phyloP scores from a whole-genome alignment of 495 filamentous ascomycete genomes.

The Margaritispora aquatica region DNA sequence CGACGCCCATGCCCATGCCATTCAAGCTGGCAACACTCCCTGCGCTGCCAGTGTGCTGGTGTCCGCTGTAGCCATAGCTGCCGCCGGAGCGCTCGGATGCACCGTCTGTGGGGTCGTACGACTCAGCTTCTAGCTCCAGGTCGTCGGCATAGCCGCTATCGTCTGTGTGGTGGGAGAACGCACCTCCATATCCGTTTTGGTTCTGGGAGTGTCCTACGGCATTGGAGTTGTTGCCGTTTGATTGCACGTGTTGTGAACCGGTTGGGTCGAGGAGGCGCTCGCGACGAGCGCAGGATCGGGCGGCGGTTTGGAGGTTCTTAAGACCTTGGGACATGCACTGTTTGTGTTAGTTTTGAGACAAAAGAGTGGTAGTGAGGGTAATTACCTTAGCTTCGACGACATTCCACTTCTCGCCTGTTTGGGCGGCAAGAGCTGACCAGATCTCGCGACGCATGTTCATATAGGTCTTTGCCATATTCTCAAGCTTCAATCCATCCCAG shows the following conservation, averaged over 20 bases:
- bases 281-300: slow-evolving; percentile 42
- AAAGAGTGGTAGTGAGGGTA: neutral
- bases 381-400: slow-evolving; percentile 63
- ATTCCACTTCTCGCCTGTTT: slow-evolving; percentile 63
- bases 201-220: too few relatives aligned
- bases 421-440: slow-evolving; percentile 57
- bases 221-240: too few relatives aligned
- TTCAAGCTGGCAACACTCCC: slow-evolving; percentile 8
- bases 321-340: slow-evolving; percentile 54
- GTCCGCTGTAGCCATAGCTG: slow-evolving; percentile 1
- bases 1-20: slow-evolving; percentile 1
- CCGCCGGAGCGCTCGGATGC: neutral
- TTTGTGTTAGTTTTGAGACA: slow-evolving; percentile 1
- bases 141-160: slow-evolving; percentile 14
- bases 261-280: slow-evolving; percentile 34
- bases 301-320: slow-evolving; percentile 49
- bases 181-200: neutral
- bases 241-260: slow-evolving; percentile 2
- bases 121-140: slow-evolving; percentile 20
- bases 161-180: slow-evolving; percentile 9
- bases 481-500: slow-evolving; percentile 62
- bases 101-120: slow-evolving; percentile 2
- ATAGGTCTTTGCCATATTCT: slow-evolving; percentile 60
- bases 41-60: slow-evolving; percentile 9
- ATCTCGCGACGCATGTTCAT: slow-evolving; percentile 63